A percentile compares a stretch with the other conserved stretches of the same genome.
Evolutionary conservation across 1,139 yeast genomes (phyloP).

Genomic region (Geotrichum europaeum): DNA sequence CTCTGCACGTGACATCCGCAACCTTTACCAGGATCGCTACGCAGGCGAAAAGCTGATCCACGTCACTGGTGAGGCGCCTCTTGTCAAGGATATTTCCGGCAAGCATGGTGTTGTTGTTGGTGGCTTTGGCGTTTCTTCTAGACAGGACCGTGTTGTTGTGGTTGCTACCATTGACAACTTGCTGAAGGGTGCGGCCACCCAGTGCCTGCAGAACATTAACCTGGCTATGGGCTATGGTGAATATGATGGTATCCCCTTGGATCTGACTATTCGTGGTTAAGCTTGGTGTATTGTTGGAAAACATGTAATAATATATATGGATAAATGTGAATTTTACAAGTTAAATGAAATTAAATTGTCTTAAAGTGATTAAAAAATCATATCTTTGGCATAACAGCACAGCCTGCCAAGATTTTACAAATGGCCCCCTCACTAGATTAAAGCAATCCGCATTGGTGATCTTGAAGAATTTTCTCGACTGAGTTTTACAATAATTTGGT

Average conservation of each 20-base stretch:
- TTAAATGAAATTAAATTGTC: background rate
- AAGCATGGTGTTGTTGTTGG: conserved; percentile 94
- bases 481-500: too few relatives aligned
- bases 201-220: conserved; percentile 92
- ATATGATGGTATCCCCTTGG: conserved; percentile 81
- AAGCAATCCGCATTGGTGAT: background rate
- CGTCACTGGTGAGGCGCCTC: conserved; percentile 84
- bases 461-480: background rate
- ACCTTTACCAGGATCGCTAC: conserved; percentile 81
- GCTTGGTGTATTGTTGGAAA: background rate
- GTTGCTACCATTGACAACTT: conserved; percentile 94
- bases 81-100: conserved; percentile 85
- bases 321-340: background rate
- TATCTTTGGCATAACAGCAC: too few relatives aligned
- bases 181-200: conserved; percentile 97
- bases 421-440: too few relatives aligned
- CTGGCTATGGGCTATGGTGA: conserved; percentile 86
- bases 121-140: conserved; percentile 87
- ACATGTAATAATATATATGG: background rate
- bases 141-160: conserved; percentile 83
- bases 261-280: conserved; percentile 15
- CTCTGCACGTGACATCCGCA: conserved; percentile 75
- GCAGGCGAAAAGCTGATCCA: conserved; percentile 81
- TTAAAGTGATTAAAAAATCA: background rate
- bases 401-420: too few relatives aligned